Conservation (phyloP, 1,139 yeast genomes). For the Candida freyschussii region DNA sequence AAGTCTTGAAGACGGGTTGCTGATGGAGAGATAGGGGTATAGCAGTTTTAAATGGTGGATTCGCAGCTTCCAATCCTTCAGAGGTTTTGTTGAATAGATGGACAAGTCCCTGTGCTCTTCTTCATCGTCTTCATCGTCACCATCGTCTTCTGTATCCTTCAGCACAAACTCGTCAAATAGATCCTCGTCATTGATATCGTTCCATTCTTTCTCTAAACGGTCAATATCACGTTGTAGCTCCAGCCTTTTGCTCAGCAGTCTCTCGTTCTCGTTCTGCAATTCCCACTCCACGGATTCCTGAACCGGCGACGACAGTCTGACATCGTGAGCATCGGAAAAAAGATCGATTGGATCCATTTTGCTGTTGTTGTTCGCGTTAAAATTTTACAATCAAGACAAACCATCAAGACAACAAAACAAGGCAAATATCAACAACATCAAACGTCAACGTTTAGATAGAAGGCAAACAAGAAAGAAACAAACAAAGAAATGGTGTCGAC, state of each 20-base stretch:
- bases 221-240: constrained; percentile 11
- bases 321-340: no score
- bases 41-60: constrained; percentile 18
- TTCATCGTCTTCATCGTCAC: constrained; percentile 5
- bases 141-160: no score
- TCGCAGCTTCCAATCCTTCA: constrained; percentile 19
- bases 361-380: no score
- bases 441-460: no score
- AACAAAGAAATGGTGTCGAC: constrained; percentile 64
- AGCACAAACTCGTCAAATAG: no score
- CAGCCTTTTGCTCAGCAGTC: constrained; percentile 9
- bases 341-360: no score
- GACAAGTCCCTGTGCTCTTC: constrained; percentile 8
- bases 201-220: constrained; percentile 14
- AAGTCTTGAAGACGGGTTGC: constrained; percentile 11
- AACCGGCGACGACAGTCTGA: no score
- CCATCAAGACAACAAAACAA: no score
- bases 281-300: no score
- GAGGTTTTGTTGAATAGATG: constrained; percentile 15
- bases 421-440: no score
- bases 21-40: constrained; percentile 18
- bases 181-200: constrained; percentile 7
- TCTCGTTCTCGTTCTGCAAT: constrained; percentile 15
- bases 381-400: no score
- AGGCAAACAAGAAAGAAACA: no score